These are phyloP conservation scores for Symbiotaphrina buchneri DNA, from an alignment of 495 filamentous ascomycete species.

Conservation along the genomic window DNA sequence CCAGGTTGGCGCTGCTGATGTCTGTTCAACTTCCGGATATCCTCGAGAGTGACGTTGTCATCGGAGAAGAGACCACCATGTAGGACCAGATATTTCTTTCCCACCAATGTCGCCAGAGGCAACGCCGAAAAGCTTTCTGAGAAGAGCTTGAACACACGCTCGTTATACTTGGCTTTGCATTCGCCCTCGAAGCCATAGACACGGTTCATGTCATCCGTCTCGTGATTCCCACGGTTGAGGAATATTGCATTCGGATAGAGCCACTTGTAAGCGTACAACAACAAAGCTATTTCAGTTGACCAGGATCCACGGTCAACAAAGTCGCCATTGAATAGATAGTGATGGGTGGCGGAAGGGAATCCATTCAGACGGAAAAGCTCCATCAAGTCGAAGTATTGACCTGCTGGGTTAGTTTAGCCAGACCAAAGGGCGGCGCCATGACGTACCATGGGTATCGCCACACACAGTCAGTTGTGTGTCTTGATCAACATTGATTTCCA, in stretches of 20 bases:
- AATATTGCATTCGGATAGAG: constrained; percentile 71
- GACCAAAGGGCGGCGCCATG: neutral
- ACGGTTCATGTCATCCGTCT: constrained; percentile 99
- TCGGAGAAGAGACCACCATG: constrained; percentile 97
- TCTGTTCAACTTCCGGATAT: constrained; percentile 78
- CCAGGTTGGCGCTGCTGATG: constrained; percentile 92
- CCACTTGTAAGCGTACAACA: constrained; percentile 96
- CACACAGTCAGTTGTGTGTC: constrained; percentile 77
- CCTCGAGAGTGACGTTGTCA: constrained; percentile 78
- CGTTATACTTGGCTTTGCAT: constrained; percentile 93
- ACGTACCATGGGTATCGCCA: constrained; percentile 83
- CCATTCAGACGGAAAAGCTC: constrained; percentile 91
- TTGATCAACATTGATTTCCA: constrained; percentile 64
- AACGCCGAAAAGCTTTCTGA: constrained; percentile 95
- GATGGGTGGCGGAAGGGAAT: constrained; percentile 57
- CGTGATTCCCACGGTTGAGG: constrained; percentile 96
- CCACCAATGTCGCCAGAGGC: constrained; percentile 80
- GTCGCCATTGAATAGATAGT: constrained; percentile 96
- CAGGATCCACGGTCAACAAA: constrained; percentile 96
- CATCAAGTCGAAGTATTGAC: constrained; percentile 95
- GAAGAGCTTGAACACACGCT: constrained; percentile 90
- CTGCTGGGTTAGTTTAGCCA: constrained; percentile 15
- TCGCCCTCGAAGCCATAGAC: constrained; percentile 98
- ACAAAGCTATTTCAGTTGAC: constrained; percentile 87
- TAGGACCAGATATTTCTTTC: constrained; percentile 75